Evolutionary conservation across 2,329 filamentous ascomycete genomes (phyloP).

Genomic region (Cladosporium sp.): DNA sequence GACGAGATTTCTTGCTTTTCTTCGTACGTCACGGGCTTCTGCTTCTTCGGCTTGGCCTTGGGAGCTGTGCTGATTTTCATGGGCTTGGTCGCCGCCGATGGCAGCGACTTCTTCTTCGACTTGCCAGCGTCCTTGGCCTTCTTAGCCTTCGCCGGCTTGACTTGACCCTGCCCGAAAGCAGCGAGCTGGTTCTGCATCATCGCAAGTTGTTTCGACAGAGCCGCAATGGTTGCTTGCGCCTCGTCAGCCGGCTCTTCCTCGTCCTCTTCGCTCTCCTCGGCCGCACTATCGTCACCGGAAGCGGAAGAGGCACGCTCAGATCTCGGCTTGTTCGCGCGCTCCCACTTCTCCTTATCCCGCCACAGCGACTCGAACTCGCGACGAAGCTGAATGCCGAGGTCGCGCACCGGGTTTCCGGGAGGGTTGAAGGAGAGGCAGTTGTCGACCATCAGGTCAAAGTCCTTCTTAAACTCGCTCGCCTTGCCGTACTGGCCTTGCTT

Average conservation of each 20-base stretch:
- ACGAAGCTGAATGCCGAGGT: constrained; percentile 66
- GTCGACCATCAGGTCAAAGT: constrained; percentile 73
- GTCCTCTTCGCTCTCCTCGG: constrained; percentile 57
- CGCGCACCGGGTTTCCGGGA: constrained; percentile 66
- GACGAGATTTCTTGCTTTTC: constrained; percentile 86
- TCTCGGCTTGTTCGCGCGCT: constrained; percentile 65
- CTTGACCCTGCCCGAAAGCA: constrained; percentile 33
- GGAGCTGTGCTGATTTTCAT: constrained; percentile 11
- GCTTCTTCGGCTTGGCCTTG: constrained; percentile 51
- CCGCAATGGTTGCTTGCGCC: constrained; percentile 53
- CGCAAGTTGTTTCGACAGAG: constrained; percentile 62
- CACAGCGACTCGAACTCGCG: constrained; percentile 69
- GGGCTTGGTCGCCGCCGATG: constrained; percentile 13
- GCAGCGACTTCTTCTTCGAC: constrained; percentile 14
- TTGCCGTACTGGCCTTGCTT: constrained; percentile 71
- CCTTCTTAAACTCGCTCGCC: constrained; percentile 77
- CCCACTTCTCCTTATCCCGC: constrained; percentile 72
- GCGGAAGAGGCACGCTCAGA: constrained; percentile 60
- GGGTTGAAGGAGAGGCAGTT: constrained; percentile 94
- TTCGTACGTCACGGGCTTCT: constrained; percentile 61
- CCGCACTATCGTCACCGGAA: constrained; percentile 63
- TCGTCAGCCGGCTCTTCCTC: constrained; percentile 33
- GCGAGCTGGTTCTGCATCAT: constrained; percentile 40
- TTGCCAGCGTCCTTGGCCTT: constrained; percentile 17
- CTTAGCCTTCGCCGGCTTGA: constrained; percentile 38